phyloP scores from a whole-genome alignment of 495 filamentous ascomycete genomes.

The Hypoxylon cercidicola region DNA sequence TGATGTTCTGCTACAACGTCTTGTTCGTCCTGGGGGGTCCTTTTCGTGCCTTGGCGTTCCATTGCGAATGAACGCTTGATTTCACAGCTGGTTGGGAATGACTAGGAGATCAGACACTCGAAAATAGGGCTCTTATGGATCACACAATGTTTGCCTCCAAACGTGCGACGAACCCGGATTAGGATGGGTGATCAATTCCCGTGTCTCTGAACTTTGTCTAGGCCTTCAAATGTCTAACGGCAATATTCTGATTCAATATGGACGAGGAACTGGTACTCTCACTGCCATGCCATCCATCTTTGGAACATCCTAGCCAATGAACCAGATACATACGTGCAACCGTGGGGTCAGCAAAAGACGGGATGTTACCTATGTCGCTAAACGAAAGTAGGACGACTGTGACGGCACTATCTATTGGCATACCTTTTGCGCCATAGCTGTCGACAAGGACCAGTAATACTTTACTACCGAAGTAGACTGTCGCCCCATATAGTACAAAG shows the following conservation, averaged over 20 bases:
- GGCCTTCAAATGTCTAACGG: too few species aligned
- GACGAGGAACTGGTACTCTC: too few species aligned
- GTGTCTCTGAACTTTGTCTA: too few species aligned
- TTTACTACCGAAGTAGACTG: neutral
- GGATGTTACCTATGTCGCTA: constrained; percentile 2
- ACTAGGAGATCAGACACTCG: neutral
- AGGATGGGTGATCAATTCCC: too few species aligned
- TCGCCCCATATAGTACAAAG: neutral
- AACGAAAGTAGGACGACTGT: neutral
- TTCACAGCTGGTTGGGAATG: too few species aligned
- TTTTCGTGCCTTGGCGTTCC: neutral
- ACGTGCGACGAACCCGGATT: too few species aligned
- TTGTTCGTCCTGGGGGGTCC: neutral
- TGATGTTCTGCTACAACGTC: neutral
- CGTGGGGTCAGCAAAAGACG: neutral
- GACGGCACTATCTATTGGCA: neutral
- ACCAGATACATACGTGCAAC: neutral
- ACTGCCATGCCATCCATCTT: too few species aligned
- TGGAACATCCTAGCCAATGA: neutral
- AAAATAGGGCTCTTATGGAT: neutral
- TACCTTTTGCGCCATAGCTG: neutral
- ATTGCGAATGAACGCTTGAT: too few species aligned
- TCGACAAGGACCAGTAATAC: neutral
- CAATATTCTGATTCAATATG: too few species aligned
- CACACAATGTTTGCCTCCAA: too few species aligned